phyloP scores from a whole-genome alignment of 441 rosid genomes.

The Eruca vesicaria region DNA sequence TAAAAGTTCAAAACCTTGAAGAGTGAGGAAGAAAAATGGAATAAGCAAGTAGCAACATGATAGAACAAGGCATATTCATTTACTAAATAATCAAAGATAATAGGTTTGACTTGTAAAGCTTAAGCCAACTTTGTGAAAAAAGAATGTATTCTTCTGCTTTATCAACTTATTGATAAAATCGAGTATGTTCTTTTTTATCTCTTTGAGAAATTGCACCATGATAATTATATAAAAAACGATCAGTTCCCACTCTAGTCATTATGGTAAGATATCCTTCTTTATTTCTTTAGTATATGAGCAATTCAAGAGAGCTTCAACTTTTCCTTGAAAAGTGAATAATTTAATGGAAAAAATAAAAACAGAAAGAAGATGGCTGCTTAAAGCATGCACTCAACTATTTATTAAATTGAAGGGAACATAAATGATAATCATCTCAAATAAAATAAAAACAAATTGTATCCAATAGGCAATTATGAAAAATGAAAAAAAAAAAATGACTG shows the following conservation, averaged over 20 bases:
- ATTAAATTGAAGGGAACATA: neutral
- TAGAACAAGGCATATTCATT: conserved; percentile 29
- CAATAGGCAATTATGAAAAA: neutral
- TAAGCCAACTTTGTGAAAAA: conserved; percentile 24
- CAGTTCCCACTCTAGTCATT: conserved; percentile 27
- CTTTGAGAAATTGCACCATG: conserved; percentile 27
- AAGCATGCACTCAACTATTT: conserved; percentile 3
- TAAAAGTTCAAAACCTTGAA: neutral
- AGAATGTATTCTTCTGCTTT: conserved; percentile 34
- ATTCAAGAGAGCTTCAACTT: conserved; percentile 17
- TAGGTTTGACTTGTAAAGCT: conserved; percentile 33
- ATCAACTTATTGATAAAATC: conserved; percentile 19
- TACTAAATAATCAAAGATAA: conserved; percentile 25
- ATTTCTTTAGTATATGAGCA: conserved; percentile 19
- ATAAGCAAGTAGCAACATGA: neutral
- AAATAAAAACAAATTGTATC: neutral
- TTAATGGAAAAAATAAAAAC: neutral
- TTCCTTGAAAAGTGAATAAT: neutral
- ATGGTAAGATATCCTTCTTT: conserved; percentile 17
- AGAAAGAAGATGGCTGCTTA: conserved; percentile 18
- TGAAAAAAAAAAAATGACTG: too few species aligned
- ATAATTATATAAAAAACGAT: conserved; percentile 2
- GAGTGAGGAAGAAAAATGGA: neutral
- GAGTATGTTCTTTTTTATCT: conserved; percentile 11
- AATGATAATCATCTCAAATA: neutral